Percentiles rank a stretch among this genome's conserved stretches.
Evolutionary conservation across 768 basidiomycete genomes (phyloP).

Genomic region (Leccinum obscurum): DNA sequence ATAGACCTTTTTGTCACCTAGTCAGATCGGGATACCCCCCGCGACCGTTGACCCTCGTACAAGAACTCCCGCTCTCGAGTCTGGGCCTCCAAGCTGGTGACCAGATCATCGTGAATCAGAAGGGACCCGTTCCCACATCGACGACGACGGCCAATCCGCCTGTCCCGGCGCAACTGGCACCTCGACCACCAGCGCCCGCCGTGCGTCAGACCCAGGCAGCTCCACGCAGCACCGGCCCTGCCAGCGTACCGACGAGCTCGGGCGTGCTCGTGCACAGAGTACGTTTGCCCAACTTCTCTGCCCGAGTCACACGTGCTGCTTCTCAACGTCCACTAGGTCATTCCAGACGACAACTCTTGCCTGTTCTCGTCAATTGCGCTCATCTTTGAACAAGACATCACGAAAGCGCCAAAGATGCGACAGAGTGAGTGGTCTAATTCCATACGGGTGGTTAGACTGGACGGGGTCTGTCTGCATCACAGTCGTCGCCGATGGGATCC

Average conservation of each 20-base stretch:
- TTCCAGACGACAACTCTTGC: slow-evolving; percentile 98
- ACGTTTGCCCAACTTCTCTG: background rate
- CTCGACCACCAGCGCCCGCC: slow-evolving; percentile 18
- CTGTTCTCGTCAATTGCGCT: slow-evolving; percentile 86
- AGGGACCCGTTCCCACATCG: slow-evolving; percentile 15
- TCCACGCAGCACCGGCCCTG: slow-evolving; percentile 41
- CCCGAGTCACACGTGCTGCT: slow-evolving; percentile 7
- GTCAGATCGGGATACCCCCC: slow-evolving; percentile 90
- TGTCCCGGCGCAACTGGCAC: slow-evolving; percentile 7
- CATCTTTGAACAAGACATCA: slow-evolving; percentile 79
- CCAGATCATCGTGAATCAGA: slow-evolving; percentile 76
- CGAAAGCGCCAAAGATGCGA: slow-evolving; percentile 69
- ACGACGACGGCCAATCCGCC: slow-evolving; percentile 10
- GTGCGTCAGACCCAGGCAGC: slow-evolving; percentile 11
- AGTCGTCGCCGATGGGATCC: slow-evolving; percentile 88
- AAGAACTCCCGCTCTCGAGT: slow-evolving; percentile 72
- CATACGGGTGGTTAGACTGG: slow-evolving; percentile 1
- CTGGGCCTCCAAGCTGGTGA: slow-evolving; percentile 80
- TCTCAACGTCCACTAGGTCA: slow-evolving; percentile 47
- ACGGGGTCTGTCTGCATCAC: slow-evolving; percentile 4
- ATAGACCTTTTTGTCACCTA: slow-evolving; percentile 27
- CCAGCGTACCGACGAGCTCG: slow-evolving; percentile 59
- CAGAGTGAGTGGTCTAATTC: slow-evolving; percentile 51
- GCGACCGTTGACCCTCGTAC: slow-evolving; percentile 63
- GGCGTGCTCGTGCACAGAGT: slow-evolving; percentile 79